Evolutionary conservation across 495 filamentous ascomycete species (phyloP), one percentile per base, ranked within the genome.

Genomic region (Aspergillus wentii): DNA sequence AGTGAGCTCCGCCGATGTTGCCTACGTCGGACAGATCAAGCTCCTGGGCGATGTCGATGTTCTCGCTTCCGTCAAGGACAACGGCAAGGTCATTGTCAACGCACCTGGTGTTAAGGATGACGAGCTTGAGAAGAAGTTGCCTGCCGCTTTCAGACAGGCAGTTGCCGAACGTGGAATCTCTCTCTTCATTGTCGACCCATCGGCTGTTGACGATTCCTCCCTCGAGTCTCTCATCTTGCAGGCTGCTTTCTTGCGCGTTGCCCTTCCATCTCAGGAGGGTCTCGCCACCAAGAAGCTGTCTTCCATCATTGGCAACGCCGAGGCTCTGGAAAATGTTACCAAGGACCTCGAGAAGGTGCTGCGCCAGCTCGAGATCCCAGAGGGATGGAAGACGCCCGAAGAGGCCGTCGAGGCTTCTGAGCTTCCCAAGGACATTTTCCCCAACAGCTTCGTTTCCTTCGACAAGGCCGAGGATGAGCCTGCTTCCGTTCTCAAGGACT

Each of bases 81-180:
- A 78, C 35, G 85, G 81, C 23, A 83, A 79, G 41, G 44, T 98
- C 29, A 72, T 97, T 39, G 43, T 95, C 5, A 86, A 78, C 44
- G 72, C 87, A 13, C 76, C 87, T 8, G 83, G 78, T 35, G 72
- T 85, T 43, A 94, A 90, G 62, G 78, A 86, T 31, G 91, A 91
- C 18, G 91, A 96, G 20, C 56, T 91, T 3, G 94, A 96, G 64
- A 95, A 90, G 73, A 89, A 83, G 52, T 71, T 98, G 20, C 78
- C 86, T 2, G 68, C 70, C 11, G 42, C 59, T 14, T 75, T 88
- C 32, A 78, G 79, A 40, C 83, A 83, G 45, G 72, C 70, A 17
- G 62, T 97, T 33, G 76, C 78, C 22, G 62, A 76, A 42, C 88
- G 83, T 54, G 71, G 69, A 2, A 60, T 89, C 27, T 59, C 82